Base-by-base conservation (phyloP, 108 stramenopile species). In the Skeletonema potamos region DNA sequence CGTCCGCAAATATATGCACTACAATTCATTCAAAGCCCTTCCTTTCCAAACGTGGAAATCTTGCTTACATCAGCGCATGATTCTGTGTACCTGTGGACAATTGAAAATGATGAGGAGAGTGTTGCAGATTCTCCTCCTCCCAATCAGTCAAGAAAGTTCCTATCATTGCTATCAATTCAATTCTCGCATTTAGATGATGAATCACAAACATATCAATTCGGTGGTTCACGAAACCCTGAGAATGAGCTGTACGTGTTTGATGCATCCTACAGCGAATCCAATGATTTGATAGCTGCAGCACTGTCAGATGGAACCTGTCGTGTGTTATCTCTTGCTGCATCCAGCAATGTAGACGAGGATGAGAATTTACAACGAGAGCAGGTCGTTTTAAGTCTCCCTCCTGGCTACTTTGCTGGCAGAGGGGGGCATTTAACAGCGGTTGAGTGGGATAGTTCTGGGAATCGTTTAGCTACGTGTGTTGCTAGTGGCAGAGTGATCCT, bases 161-260 rank as follows among this genome's bases (percentile, higher is more conserved):
- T 81, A 5, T 62, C 57, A 3, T 43, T 70, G 2, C 26, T 20
- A 37, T 54, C 54, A 8, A 41, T 86, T 15, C 70, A 73, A 32
- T 82, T 84, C 71, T 15, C 56, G 3, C 44, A 85, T 30, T 17
- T 62, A 36, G 60, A 62, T 20, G 62, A 51, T 28, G 59, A 18
- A 13, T 56, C 27, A 12, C 15, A 51, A 15, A 27, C 33, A 15
- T 66, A 66, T 55, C 73, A 76, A 26, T 95, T 92, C 74, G 94
- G 94, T 11, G 94, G 94, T 32, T 77, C 76, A 2, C 82, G 94
- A 7, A 95, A 95, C 72, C 94, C 94, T n/a, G 79, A 88, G 27
- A 86, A 88, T 65, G 58, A 79, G 8, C 36, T 91, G 0, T 95
- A 73, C 60, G 90, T 92, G 5, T 95, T 95, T 77, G 94, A 95